phyloP scores from a whole-genome alignment of 352 stramenopile genomes.

The Phytopythium vexans region DNA sequence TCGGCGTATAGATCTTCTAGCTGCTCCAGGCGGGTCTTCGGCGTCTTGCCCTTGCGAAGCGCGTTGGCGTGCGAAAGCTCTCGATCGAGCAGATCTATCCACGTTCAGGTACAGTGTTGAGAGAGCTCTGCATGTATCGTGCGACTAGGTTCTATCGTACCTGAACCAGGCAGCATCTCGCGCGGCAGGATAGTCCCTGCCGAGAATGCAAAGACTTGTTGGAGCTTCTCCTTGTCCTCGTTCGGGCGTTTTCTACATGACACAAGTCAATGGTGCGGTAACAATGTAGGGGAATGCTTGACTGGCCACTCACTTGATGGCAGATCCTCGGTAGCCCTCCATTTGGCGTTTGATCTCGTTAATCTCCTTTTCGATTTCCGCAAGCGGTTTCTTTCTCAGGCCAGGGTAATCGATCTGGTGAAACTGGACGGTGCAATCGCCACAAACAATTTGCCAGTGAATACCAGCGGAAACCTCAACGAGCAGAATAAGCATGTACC shows the following conservation, averaged over 20 bases:
- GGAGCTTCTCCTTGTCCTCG: constrained; percentile 81
- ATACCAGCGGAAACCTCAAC: background rate
- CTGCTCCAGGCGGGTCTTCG: constrained; percentile 42
- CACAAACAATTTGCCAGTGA: background rate
- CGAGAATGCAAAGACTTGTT: constrained; percentile 74
- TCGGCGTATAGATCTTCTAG: constrained; percentile 64
- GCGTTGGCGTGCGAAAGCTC: constrained; percentile 57
- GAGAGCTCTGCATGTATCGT: background rate
- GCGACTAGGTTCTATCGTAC: constrained; percentile 14
- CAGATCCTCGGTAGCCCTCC: constrained; percentile 52
- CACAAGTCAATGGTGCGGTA: constrained; percentile 1
- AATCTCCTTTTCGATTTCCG: constrained; percentile 77
- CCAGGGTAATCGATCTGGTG: constrained; percentile 59
- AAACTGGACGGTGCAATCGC: constrained; percentile 17
- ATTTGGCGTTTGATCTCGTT: constrained; percentile 69
- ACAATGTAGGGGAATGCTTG: background rate
- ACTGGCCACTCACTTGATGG: constrained; percentile 33
- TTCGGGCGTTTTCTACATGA: constrained; percentile 35
- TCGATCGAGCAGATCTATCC: constrained; percentile 51
- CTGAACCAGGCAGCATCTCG: constrained; percentile 65
- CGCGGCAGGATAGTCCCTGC: constrained; percentile 63
- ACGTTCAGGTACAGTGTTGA: constrained; percentile 1
- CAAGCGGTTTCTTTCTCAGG: constrained; percentile 53
- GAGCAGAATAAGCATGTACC: constrained; percentile 11
- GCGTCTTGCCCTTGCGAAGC: constrained; percentile 27